Evolutionary conservation across 2,329 filamentous ascomycete genomes (phyloP).

Genomic region (Fusarium begoniae): DNA sequence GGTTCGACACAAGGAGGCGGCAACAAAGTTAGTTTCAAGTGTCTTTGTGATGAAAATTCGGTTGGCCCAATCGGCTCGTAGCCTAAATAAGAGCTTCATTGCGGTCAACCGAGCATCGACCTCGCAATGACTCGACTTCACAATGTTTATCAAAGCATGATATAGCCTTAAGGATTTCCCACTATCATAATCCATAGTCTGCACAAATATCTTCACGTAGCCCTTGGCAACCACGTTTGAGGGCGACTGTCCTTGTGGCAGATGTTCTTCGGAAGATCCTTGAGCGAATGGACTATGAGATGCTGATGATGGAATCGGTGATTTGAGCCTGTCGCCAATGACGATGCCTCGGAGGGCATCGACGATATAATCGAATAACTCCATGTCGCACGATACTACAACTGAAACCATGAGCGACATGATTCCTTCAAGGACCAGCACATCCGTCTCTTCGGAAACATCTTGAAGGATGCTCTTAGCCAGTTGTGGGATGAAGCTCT

Average conservation of each 20-base stretch:
- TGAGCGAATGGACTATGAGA: conserved; percentile 39
- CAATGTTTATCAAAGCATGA: conserved; percentile 70
- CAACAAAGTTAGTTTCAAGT: conserved; percentile 78
- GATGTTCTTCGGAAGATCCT: conserved; percentile 26
- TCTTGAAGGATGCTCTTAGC: conserved; percentile 69
- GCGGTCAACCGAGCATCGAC: conserved; percentile 76
- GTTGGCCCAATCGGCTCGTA: conserved; percentile 84
- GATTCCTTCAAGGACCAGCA: conserved; percentile 70
- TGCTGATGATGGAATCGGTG: conserved; percentile 49
- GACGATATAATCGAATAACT: conserved; percentile 68
- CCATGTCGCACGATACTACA: conserved; percentile 65
- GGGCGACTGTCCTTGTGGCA: conserved; percentile 58
- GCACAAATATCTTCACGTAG: conserved; percentile 79
- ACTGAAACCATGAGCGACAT: conserved; percentile 72
- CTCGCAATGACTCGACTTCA: conserved; percentile 67
- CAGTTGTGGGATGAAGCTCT: conserved; percentile 65
- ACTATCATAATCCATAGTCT: conserved; percentile 72
- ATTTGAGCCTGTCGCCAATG: conserved; percentile 57
- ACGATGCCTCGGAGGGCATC: conserved; percentile 62
- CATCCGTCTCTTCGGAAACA: conserved; percentile 70
- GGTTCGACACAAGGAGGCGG: conserved; percentile 75
- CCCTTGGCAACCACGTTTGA: conserved; percentile 77
- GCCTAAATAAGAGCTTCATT: conserved; percentile 81
- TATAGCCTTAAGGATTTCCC: conserved; percentile 72
- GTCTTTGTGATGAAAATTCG: conserved; percentile 76